Evolutionary conservation across 192 early-diverging fungal species (phyloP).

Genomic region (Linnemannia schmuckeri): DNA sequence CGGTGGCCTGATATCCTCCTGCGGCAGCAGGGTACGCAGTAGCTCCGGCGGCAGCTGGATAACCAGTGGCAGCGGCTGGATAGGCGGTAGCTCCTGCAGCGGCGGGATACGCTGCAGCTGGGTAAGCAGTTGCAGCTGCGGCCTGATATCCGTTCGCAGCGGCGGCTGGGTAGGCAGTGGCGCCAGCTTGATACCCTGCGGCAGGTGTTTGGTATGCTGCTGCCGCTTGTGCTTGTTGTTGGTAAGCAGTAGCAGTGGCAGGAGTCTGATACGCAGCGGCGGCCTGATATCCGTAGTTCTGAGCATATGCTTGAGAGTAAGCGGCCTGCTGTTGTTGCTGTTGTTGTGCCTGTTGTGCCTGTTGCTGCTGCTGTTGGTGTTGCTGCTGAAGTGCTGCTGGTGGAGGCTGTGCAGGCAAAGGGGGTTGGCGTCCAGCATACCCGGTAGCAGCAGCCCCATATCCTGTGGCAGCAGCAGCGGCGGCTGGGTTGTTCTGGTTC

Average conservation of each 20-base stretch:
- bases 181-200: conserved; percentile 27
- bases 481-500: conserved; percentile 27
- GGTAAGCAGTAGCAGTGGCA: conserved; percentile 22
- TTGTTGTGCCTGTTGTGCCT: conserved; percentile 15
- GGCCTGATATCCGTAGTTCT: conserved; percentile 40
- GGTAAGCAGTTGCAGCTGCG: conserved; percentile 19
- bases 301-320: conserved; percentile 43
- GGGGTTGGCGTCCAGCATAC: conserved; percentile 41
- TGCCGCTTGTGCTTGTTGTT: conserved; percentile 7
- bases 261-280: conserved; percentile 18
- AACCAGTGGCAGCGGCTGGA: not conserved
- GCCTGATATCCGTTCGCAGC: conserved; percentile 36
- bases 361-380: conserved; percentile 37
- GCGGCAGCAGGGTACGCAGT: conserved; percentile 8
- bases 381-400: conserved; percentile 39
- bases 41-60: not conserved
- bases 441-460: conserved; percentile 22
- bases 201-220: conserved; percentile 7
- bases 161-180: conserved; percentile 2
- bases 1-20: conserved; percentile 22
- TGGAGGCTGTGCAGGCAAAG: conserved; percentile 39
- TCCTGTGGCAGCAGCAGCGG: not conserved
- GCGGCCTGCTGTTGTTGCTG: conserved; percentile 14
- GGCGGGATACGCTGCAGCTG: conserved; percentile 9
- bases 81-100: conserved; percentile 23